Percentiles rank a stretch among this genome's conserved stretches.
Evolutionary conservation across 2,329 filamentous ascomycete genomes (phyloP).

Genomic region (Monosporascus sp.): DNA sequence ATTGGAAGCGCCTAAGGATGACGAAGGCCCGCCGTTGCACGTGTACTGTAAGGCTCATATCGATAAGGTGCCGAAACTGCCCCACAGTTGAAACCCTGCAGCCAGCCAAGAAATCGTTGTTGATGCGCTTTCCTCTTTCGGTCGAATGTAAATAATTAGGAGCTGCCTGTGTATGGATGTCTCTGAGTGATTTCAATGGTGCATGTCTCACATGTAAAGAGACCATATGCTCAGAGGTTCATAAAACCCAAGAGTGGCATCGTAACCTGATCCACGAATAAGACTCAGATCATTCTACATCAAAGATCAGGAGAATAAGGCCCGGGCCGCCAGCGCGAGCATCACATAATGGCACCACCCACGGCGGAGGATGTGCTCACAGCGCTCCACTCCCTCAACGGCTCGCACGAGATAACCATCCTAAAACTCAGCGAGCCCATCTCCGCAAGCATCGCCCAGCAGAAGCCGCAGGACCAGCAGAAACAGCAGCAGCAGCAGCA

Average conservation of each 20-base stretch:
- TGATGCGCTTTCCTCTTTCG: constrained; percentile 20
- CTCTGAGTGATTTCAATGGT: too few species aligned
- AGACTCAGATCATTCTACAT: too few species aligned
- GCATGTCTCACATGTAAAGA: too few species aligned
- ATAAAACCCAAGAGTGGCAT: too few species aligned
- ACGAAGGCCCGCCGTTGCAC: background rate
- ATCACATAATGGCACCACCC: constrained; percentile 15
- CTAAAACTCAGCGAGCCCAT: constrained; percentile 73
- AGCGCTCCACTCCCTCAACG: constrained; percentile 48
- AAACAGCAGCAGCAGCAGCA: constrained; percentile 41
- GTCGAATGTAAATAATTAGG: constrained; percentile 35
- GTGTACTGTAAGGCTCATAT: background rate
- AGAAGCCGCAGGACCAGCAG: constrained; percentile 33
- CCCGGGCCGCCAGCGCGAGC: too few species aligned
- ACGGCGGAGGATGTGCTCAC: constrained; percentile 39
- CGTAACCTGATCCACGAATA: too few species aligned
- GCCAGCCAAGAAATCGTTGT: background rate
- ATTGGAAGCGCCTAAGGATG: background rate
- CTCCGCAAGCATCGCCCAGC: constrained; percentile 43
- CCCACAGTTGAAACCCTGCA: background rate
- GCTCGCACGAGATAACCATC: constrained; percentile 62
- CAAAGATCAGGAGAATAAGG: background rate
- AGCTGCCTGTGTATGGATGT: too few species aligned
- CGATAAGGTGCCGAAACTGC: background rate
- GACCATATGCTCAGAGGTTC: too few species aligned